Evolutionary conservation across 2,329 filamentous ascomycete species (phyloP).

Genomic region (Exophiala xenobiotica): DNA sequence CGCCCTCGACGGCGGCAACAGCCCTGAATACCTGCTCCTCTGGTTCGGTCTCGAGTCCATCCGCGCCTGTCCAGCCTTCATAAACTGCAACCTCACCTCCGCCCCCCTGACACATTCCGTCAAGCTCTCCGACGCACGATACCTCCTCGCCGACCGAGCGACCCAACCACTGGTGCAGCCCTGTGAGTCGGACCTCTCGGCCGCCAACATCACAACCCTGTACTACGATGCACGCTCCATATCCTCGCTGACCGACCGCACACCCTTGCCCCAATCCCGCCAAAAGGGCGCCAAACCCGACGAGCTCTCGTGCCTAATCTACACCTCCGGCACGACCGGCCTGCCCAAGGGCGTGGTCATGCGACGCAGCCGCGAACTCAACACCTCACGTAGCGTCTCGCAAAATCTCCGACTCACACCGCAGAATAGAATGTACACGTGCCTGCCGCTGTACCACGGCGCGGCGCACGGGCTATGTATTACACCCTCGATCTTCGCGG

Average conservation of each 20-base stretch:
- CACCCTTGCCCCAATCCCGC: slow-evolving; percentile 56
- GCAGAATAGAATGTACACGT: slow-evolving; percentile 68
- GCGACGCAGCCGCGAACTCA: slow-evolving; percentile 32
- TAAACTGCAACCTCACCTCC: slow-evolving; percentile 63
- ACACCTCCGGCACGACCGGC: slow-evolving; percentile 75
- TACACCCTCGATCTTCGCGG: slow-evolving; percentile 53
- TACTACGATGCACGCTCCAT: slow-evolving; percentile 54
- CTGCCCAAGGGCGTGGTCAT: slow-evolving; percentile 64
- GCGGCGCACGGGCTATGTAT: slow-evolving; percentile 58
- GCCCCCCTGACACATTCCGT: slow-evolving; percentile 66
- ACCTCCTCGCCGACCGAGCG: slow-evolving; percentile 61
- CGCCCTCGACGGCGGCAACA: slow-evolving; percentile 66
- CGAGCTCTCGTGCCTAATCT: slow-evolving; percentile 66
- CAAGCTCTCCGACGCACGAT: slow-evolving; percentile 54
- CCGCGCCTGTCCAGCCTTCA: slow-evolving; percentile 66
- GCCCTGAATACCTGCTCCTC: slow-evolving; percentile 64
- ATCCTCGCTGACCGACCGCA: slow-evolving; percentile 48
- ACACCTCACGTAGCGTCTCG: slow-evolving; percentile 33
- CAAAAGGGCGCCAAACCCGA: slow-evolving; percentile 51
- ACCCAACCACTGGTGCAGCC: slow-evolving; percentile 46
- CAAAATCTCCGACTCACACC: slow-evolving; percentile 34
- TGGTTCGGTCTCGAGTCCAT: slow-evolving; percentile 66
- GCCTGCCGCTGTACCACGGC: slow-evolving; percentile 76
- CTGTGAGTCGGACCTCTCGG: slow-evolving; percentile 57
- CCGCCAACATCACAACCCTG: slow-evolving; percentile 49